Evolutionary conservation across 2,329 filamentous ascomycete genomes (phyloP), one percentile per base, ranked within the genome.

Genomic region (Penicillium sp.): DNA sequence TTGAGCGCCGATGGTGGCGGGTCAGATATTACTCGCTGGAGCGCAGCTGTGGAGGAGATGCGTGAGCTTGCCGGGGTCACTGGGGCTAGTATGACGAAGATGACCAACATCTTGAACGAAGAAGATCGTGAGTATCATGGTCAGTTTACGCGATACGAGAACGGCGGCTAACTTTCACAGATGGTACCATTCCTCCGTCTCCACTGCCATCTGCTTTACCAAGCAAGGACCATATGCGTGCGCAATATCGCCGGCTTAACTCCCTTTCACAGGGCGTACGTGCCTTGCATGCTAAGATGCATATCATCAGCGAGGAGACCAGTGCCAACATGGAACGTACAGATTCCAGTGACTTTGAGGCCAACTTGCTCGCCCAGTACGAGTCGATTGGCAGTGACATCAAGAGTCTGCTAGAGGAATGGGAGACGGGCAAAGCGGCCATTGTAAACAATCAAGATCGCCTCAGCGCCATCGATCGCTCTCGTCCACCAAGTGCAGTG

Each of bases 351-450:
- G 85, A 94, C 49, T 75, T 95, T 11, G 86, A 85, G 0, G 76
- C 82, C 0, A 81, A 80, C 45, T 73, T 96, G 26, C 82, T 95
- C 74, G 69, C 80, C 14, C 92, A 96, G 56, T 98, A 96, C 62
- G 92, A 98, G 39, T 90, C 88, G 3, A 93, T 98, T 47, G 92
- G 92, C 2, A 74, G 81, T 16, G 92, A 98, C 56, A 73, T 98
- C 30, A 83, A 83, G 59, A 77, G 82, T 29, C 69, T 95, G 33
- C 79, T 89, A 64, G 75, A 84, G 46, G 84, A 87, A 47, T 95
- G 89, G 89, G 86, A 93, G 54, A 77, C 83, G 35, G 92, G 90
- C 34, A 90, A 85, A 61, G 77, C 82, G n/a, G 81, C 86, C 4
- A 71, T 98, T 35, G 80, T 86, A 31, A 78, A 80, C 37, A 89